Percentiles rank a stretch among this genome's conserved stretches.
Conservation (phyloP, 495 filamentous ascomycete genomes). For the Aspergillus kassunensis region DNA sequence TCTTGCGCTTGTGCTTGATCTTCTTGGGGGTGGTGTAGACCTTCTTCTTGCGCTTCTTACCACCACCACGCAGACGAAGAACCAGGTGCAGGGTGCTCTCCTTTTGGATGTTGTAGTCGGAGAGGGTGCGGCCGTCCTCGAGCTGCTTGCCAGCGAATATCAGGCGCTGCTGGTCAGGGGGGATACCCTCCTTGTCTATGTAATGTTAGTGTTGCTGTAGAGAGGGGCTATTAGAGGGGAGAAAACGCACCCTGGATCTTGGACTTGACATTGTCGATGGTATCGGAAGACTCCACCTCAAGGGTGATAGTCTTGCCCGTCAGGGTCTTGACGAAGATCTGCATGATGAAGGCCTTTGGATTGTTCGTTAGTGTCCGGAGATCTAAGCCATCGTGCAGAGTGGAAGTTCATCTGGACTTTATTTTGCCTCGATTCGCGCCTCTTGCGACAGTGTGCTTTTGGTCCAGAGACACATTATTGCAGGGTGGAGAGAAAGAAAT, state of each 20-base stretch:
- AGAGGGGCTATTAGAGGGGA: neutral
- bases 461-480: neutral
- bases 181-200: constrained; percentile 98
- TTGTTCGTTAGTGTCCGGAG: constrained; percentile 3
- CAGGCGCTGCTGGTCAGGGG: constrained; percentile 99
- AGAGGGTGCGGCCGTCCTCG: constrained; percentile 97
- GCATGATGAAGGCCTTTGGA: constrained; percentile 66
- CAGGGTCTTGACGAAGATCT: constrained; percentile 99
- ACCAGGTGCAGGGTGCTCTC: constrained; percentile 99
- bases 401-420: neutral
- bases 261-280: constrained; percentile 99
- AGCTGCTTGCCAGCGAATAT: constrained; percentile 99
- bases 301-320: constrained; percentile 99
- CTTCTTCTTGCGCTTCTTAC: constrained; percentile 99
- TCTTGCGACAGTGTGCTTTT: neutral
- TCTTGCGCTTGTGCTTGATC: constrained; percentile 99
- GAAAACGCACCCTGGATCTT: constrained; percentile 65
- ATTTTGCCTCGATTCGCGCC: neutral
- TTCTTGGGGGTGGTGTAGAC: constrained; percentile 99
- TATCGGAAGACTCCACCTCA: constrained; percentile 99
- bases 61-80: constrained; percentile 91
- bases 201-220: neutral
- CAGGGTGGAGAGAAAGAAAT: neutral
- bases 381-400: no score
- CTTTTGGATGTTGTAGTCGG: constrained; percentile 99